Percentiles rank a stretch among this genome's conserved stretches.
Evolutionary conservation across 305 asterid species (phyloP).

Genomic region (Plantago rigida): DNA sequence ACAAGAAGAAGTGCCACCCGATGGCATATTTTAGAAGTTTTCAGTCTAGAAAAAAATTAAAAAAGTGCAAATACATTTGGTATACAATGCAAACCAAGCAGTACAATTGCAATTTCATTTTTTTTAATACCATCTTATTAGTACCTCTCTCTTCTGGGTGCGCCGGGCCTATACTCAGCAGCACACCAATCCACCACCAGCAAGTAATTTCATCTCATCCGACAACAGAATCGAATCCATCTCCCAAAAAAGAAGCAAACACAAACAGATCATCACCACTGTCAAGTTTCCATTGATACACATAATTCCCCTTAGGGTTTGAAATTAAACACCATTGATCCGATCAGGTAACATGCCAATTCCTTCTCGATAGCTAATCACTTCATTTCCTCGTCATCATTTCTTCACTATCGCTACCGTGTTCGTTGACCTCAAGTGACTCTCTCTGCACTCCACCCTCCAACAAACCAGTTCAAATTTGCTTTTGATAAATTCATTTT

Average conservation of each 20-base stretch:
- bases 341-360: slow-evolving; percentile 9
- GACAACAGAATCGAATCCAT: background rate
- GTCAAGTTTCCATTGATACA: background rate
- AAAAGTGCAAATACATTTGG: too few species aligned
- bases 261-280: background rate
- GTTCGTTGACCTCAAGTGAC: slow-evolving; percentile 10
- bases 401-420: background rate
- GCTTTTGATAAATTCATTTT: background rate
- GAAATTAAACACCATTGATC: slow-evolving; percentile 1
- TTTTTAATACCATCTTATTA: too few species aligned
- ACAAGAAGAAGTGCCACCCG: too few species aligned
- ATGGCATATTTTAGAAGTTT: too few species aligned
- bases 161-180: background rate
- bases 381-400: background rate
- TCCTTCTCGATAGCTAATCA: background rate
- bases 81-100: too few species aligned
- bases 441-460: background rate
- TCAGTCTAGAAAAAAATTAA: too few species aligned
- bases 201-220: background rate
- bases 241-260: background rate
- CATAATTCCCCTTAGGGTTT: slow-evolving; percentile 4
- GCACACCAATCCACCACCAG: background rate
- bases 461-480: background rate
- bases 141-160: background rate
- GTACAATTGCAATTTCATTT: too few species aligned